A percentile compares a stretch with the other conserved stretches of the same genome.
Conservation (phyloP, 768 basidiomycete genomes). For the Wakefieldia striispora region DNA sequence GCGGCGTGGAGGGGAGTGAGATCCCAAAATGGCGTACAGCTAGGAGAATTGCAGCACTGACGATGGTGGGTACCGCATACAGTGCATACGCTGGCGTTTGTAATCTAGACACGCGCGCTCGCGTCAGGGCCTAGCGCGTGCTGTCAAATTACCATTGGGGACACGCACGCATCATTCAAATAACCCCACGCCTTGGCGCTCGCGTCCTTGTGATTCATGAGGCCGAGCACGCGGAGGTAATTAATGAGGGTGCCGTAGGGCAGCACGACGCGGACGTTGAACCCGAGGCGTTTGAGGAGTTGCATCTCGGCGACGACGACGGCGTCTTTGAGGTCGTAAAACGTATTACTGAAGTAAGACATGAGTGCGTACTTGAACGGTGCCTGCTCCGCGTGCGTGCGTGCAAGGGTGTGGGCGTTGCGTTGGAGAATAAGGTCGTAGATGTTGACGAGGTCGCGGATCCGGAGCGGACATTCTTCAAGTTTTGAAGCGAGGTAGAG, state of each 20-base stretch:
- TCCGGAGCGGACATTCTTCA: constrained; percentile 87
- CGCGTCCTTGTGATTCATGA: constrained; percentile 67
- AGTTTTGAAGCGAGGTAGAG: constrained; percentile 87
- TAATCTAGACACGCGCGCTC: constrained; percentile 48
- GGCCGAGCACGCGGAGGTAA: constrained; percentile 87
- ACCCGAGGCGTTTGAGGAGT: constrained; percentile 91
- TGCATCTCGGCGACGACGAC: constrained; percentile 97
- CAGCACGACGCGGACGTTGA: constrained; percentile 89
- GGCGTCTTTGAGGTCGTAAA: constrained; percentile 94
- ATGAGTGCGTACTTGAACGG: constrained; percentile 74
- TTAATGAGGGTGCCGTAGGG: constrained; percentile 95
- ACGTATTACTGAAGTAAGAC: constrained; percentile 85
- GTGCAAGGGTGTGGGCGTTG: constrained; percentile 48
- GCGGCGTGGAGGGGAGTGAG: constrained; percentile 66
- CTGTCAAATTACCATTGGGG: background rate
- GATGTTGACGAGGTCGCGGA: constrained; percentile 92
- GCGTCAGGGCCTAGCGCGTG: background rate
- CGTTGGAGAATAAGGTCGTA: constrained; percentile 89
- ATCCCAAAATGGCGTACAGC: constrained; percentile 70
- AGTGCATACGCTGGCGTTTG: constrained; percentile 92
- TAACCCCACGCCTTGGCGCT: constrained; percentile 90
- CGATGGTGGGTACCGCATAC: constrained; percentile 87
- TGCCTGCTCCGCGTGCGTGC: constrained; percentile 18
- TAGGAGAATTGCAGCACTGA: constrained; percentile 86
- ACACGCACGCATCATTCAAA: constrained; percentile 88